Evolutionary conservation across 2,329 filamentous ascomycete species (phyloP).

Genomic region (Beauveria brongniartii): DNA sequence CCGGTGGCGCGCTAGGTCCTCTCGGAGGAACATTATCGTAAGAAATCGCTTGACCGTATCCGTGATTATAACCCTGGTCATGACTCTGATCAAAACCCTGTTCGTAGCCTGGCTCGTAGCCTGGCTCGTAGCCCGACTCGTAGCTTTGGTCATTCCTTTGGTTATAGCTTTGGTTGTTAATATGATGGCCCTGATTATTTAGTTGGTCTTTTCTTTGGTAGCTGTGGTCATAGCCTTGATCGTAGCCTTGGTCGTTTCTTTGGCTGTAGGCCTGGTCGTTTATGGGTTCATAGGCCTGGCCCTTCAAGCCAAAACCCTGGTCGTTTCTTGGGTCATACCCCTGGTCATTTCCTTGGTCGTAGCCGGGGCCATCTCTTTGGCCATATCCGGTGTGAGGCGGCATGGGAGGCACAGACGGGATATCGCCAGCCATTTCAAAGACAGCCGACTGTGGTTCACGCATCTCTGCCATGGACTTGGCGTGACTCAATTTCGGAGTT

Average conservation of each 20-base stretch:
- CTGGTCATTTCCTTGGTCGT: slow-evolving; percentile 4
- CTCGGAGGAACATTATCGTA: slow-evolving; percentile 22
- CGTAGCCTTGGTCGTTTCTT: slow-evolving; percentile 12
- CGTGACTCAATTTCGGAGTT: slow-evolving; percentile 47
- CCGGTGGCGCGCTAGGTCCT: slow-evolving; percentile 26
- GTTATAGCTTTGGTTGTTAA: slow-evolving; percentile 17
- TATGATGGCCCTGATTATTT: slow-evolving; percentile 12
- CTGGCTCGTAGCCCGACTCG: slow-evolving; percentile 11
- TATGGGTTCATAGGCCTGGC: slow-evolving; percentile 14
- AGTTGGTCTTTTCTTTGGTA: slow-evolving; percentile 17
- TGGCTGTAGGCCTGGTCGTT: slow-evolving; percentile 16
- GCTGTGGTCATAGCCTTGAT: slow-evolving; percentile 9
- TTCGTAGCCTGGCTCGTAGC: slow-evolving; percentile 1
- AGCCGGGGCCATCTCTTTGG: slow-evolving; percentile 11
- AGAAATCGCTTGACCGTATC: slow-evolving; percentile 18
- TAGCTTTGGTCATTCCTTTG: slow-evolving; percentile 18
- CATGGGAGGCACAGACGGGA: slow-evolving; percentile 46
- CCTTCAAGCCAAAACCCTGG: not conserved
- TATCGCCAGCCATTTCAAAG: slow-evolving; percentile 65
- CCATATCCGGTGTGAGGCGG: slow-evolving; percentile 26
- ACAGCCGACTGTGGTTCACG: slow-evolving; percentile 57
- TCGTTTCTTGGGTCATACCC: slow-evolving; percentile 17
- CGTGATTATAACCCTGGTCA: slow-evolving; percentile 15
- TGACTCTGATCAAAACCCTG: too few relatives aligned
- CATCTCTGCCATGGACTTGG: slow-evolving; percentile 61